Evolutionary conservation across 495 filamentous ascomycete species (phyloP), one percentile per base, ranked within the genome.

Genomic region (Gamarada debralockiae): DNA sequence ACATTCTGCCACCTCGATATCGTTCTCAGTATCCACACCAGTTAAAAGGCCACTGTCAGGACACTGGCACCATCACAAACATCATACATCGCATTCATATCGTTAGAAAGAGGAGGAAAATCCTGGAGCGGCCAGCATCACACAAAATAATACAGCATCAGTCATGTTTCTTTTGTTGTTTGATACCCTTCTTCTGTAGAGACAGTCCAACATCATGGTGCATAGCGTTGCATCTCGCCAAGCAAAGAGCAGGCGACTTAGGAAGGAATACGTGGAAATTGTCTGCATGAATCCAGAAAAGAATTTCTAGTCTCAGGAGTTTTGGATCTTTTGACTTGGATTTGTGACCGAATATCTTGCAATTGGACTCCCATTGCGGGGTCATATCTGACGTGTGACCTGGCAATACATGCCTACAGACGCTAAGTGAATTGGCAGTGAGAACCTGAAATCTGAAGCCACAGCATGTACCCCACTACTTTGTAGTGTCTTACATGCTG

Each of bases 101-200:
- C n/a, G n/a, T n/a, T n/a, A n/a, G n/a, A n/a, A n/a, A n/a, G n/a
- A n/a, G n/a, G n/a, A n/a, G n/a, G n/a, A n/a, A n/a, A n/a, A n/a
- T n/a, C n/a, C n/a, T n/a, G n/a, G n/a, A n/a, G n/a, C n/a, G n/a
- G n/a, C n/a, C n/a, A n/a, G n/a, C n/a, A n/a, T 29, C 27, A 29
- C 27, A 29, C 27, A 29, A 29, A 10, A 29, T 10, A 29, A 29
- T 10, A 29, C 27, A 29, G 46, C 29, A 50, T 44, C 37, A 1
- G 12, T 18, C 25, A 17, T 49, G 44, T 27, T 44, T 23, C 43
- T 57, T 48, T 49, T 22, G 24, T 34, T 51, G 34, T 43, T 54
- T 55, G 58, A 61, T 61, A 57, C 58, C 58, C 58, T 61, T 60
- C n/a, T 61, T 50, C 22, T 41, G 42, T 54, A 61, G 41, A 60